Conservation (phyloP, 306 rosid genomes). For the Malus asiatica region DNA sequence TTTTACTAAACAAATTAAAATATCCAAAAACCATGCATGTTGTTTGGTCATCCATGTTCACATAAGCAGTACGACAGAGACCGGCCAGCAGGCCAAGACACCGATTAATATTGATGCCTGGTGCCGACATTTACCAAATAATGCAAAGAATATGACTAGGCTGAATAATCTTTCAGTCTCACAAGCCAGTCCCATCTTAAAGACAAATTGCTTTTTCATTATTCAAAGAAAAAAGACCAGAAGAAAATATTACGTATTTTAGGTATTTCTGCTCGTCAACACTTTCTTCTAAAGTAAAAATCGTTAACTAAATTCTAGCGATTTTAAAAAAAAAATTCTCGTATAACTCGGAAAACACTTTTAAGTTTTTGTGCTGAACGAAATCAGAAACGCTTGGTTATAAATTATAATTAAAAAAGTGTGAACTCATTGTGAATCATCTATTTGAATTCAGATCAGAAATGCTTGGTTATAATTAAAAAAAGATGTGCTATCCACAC, state of each 20-base stretch:
- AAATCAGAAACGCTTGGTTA: background rate
- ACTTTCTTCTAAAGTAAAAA: too few species aligned
- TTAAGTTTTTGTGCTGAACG: too few species aligned
- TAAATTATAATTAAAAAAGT: background rate
- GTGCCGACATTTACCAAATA: background rate
- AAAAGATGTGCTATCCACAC: too few species aligned
- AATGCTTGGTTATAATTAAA: too few species aligned
- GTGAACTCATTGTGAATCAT: background rate
- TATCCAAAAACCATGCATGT: background rate
- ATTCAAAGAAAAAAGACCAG: background rate
- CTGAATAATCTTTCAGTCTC: too few species aligned
- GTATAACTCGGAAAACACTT: too few species aligned
- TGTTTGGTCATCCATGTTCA: background rate
- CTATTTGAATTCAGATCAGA: background rate
- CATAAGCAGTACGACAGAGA: background rate
- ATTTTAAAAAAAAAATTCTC: too few species aligned
- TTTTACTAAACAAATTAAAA: background rate
- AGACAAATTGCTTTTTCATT: background rate
- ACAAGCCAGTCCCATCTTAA: too few species aligned
- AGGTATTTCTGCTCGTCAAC: too few species aligned
- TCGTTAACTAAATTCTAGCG: too few species aligned
- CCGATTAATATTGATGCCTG: background rate
- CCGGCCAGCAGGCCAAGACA: background rate
- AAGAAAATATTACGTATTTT: too few species aligned
- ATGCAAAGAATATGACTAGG: background rate